Evolutionary conservation across 23 red algal species (phyloP).

Genomic region (Gracilaria caudata): DNA sequence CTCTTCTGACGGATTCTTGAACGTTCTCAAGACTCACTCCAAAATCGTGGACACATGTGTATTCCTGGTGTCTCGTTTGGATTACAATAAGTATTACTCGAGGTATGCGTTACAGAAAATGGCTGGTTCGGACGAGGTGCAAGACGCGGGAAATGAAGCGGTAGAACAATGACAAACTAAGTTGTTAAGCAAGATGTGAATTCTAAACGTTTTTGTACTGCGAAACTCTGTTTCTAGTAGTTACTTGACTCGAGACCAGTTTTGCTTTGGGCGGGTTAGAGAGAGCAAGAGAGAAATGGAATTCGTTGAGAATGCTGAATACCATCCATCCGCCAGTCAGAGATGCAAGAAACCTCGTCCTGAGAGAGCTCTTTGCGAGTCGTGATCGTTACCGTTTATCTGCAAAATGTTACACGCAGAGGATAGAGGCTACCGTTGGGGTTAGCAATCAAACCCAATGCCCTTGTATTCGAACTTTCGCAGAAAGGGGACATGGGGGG

Average conservation of each 20-base stretch:
- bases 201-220: too few relatives aligned
- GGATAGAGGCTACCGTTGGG: too few relatives aligned
- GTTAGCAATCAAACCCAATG: too few relatives aligned
- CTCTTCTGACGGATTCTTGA: slow-evolving; percentile 56
- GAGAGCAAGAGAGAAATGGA: background rate
- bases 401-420: too few relatives aligned
- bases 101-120: slow-evolving; percentile 30
- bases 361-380: too few relatives aligned
- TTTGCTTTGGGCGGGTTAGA: background rate
- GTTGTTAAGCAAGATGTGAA: background rate
- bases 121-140: background rate
- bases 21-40: slow-evolving; percentile 63
- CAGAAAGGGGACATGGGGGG: background rate
- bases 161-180: background rate
- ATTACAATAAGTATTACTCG: slow-evolving; percentile 84
- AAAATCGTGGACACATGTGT: slow-evolving; percentile 66
- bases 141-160: background rate
- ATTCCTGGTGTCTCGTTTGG: slow-evolving; percentile 75
- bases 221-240: too few relatives aligned
- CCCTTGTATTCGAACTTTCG: background rate
- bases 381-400: too few relatives aligned
- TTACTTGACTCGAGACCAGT: background rate
- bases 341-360: too few relatives aligned
- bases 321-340: background rate
- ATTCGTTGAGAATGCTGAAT: background rate